Base-by-base conservation (phyloP, 306 rosid species). In the Astragalus glycyphyllos region DNA sequence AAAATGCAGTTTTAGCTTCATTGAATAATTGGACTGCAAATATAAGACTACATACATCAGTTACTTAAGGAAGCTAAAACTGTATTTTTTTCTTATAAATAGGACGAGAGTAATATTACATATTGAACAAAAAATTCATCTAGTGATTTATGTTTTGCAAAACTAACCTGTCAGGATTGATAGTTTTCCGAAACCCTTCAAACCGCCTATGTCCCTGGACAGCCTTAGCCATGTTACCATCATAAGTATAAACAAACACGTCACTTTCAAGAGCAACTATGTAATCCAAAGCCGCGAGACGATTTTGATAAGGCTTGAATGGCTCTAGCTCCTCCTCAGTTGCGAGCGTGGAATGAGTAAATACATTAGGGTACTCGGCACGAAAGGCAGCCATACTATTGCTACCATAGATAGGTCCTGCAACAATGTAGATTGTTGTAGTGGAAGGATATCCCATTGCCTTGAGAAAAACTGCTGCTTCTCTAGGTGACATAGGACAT, bases 151-250 rank as follows among this genome's bases (percentile, higher is more conserved):
- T 20, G 55, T 29, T 58, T 34, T 12, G 14, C 8, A 17, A 63
- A 20, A 72, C 82, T 11, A 65, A 94, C 99, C 97, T 91, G 86
- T 91, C 96, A 6, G 99, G 99, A 66, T 84, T 95, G 63, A 95
- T 89, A 29, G 96, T 89, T 82, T 95, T 95, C 32, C 84, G 77
- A 74, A 91, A 95, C 46, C 99, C 99, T 76, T 89, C 96, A 75
- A 89, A 91, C 78, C 84, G 85, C 79, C 99, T 77, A 69, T 95
- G 99, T 12, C 99, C 99, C 61, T 95, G 99, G 60, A 95, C 97
- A 7, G 97, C 96, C 84, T 91, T 95, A 6, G 99, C 99, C 99
- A 95, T 95, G 77, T 95, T 95, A 71, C 99, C 99, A 62, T 95
- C 97, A 12, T 95, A 95, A 8, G 99, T 91, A 62, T 95, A 95